phyloP scores from a whole-genome alignment of 805 yeast genomes.

The Ogataea pilisensis region DNA sequence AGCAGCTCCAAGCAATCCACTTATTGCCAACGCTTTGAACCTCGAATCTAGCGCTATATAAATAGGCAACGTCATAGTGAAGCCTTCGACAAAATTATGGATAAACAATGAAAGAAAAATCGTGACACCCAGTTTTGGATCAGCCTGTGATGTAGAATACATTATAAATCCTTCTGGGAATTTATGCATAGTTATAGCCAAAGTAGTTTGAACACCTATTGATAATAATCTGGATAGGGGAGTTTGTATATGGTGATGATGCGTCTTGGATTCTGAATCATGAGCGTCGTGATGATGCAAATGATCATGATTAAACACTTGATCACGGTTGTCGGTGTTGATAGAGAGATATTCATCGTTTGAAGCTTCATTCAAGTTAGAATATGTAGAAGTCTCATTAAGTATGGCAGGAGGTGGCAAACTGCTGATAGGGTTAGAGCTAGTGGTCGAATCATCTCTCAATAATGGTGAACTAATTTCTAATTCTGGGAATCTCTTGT shows the following conservation, averaged over 20 bases:
- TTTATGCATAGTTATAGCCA: constrained; percentile 86
- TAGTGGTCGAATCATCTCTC: constrained; percentile 4
- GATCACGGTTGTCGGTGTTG: no score
- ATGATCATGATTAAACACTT: constrained; percentile 4
- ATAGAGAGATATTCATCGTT: no score
- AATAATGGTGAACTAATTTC: constrained; percentile 32
- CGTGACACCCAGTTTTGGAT: constrained; percentile 67
- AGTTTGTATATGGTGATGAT: constrained; percentile 65
- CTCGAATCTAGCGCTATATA: constrained; percentile 70
- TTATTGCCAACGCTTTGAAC: constrained; percentile 55
- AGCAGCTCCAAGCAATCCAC: constrained; percentile 71
- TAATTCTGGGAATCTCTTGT: constrained; percentile 27
- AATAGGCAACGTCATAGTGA: constrained; percentile 87
- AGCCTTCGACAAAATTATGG: constrained; percentile 93
- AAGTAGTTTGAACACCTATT: constrained; percentile 84
- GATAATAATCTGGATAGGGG: constrained; percentile 75
- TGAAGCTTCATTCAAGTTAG: background rate
- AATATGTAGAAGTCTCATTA: background rate
- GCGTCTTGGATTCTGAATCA: constrained; percentile 2
- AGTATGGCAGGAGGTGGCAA: background rate
- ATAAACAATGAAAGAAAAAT: constrained; percentile 81
- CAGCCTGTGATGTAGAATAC: constrained; percentile 67
- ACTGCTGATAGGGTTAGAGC: background rate
- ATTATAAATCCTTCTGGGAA: constrained; percentile 94
- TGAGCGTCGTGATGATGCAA: constrained; percentile 6